Evolutionary conservation across 352 stramenopile species (phyloP).

Genomic region (Globisporangium rhizosaccharum): DNA sequence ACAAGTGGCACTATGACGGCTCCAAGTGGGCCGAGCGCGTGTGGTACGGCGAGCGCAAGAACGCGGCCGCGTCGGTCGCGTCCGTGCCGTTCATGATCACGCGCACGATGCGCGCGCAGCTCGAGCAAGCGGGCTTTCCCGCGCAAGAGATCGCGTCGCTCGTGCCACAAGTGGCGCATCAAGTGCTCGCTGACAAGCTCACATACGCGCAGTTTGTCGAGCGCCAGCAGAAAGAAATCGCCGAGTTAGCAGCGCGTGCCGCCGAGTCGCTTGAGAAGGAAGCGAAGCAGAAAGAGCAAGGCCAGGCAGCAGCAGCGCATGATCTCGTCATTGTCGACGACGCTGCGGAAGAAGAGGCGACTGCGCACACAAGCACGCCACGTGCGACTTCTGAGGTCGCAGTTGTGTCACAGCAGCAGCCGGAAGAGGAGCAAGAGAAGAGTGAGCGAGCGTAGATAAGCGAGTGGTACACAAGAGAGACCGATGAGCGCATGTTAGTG

Average conservation of each 20-base stretch:
- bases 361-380: background rate
- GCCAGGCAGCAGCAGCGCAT: slow-evolving; percentile 8
- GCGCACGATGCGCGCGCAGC: slow-evolving; percentile 57
- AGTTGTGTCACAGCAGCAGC: slow-evolving; percentile 2
- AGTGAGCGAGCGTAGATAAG: background rate
- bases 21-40: slow-evolving; percentile 68
- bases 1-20: slow-evolving; percentile 83
- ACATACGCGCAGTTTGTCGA: slow-evolving; percentile 48
- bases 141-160: slow-evolving; percentile 53
- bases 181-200: slow-evolving; percentile 52
- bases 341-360: slow-evolving; percentile 15
- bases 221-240: slow-evolving; percentile 24
- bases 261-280: slow-evolving; percentile 13
- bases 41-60: slow-evolving; percentile 55
- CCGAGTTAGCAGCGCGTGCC: slow-evolving; percentile 8
- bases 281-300: background rate
- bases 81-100: slow-evolving; percentile 87
- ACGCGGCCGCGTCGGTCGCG: slow-evolving; percentile 35
- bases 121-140: slow-evolving; percentile 50
- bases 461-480: too few relatives aligned
- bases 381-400: slow-evolving; percentile 1
- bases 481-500: too few relatives aligned
- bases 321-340: slow-evolving; percentile 1
- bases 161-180: slow-evolving; percentile 48
- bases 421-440: background rate